Conservation (phyloP, 116 monocot genomes). For the Dioscorea cayenensis region DNA sequence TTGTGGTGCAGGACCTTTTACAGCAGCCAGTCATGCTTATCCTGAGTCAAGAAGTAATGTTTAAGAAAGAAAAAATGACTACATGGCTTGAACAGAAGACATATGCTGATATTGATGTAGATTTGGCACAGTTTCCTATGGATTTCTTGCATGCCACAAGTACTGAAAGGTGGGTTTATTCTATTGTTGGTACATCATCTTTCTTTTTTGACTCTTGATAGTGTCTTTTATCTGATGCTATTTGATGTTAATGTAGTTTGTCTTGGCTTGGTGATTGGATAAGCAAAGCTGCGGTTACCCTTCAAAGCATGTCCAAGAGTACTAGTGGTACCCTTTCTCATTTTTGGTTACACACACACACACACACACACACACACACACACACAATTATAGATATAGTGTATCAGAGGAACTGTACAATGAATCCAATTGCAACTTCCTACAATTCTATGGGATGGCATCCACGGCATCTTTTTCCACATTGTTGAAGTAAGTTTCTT, state of each 20-base stretch:
- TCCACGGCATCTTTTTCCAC: background rate
- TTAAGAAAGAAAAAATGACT: constrained; percentile 27
- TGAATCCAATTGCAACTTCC: too few species aligned
- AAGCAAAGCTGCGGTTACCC: constrained; percentile 25
- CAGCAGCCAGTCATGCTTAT: constrained; percentile 62
- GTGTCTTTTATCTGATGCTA: background rate
- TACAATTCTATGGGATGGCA: too few species aligned
- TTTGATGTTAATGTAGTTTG: constrained; percentile 35
- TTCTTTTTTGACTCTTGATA: background rate
- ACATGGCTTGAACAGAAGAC: constrained; percentile 66
- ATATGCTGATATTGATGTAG: constrained; percentile 19
- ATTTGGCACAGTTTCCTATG: constrained; percentile 35
- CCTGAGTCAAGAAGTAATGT: constrained; percentile 41
- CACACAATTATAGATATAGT: too few species aligned
- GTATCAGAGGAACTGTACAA: too few species aligned
- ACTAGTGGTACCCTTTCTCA: background rate
- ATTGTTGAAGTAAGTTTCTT: background rate
- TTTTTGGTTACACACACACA: too few species aligned
- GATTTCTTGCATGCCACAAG: constrained; percentile 29
- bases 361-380: too few species aligned
- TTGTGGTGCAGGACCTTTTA: constrained; percentile 51
- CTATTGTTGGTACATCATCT: background rate
- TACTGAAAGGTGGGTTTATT: constrained; percentile 45
- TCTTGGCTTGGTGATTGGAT: constrained; percentile 53
- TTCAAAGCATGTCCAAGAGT: constrained; percentile 10